Evolutionary conservation across 2,329 filamentous ascomycete genomes (phyloP), one percentile per base, ranked within the genome.

Genomic region (Alternaria angustiovoidea): DNA sequence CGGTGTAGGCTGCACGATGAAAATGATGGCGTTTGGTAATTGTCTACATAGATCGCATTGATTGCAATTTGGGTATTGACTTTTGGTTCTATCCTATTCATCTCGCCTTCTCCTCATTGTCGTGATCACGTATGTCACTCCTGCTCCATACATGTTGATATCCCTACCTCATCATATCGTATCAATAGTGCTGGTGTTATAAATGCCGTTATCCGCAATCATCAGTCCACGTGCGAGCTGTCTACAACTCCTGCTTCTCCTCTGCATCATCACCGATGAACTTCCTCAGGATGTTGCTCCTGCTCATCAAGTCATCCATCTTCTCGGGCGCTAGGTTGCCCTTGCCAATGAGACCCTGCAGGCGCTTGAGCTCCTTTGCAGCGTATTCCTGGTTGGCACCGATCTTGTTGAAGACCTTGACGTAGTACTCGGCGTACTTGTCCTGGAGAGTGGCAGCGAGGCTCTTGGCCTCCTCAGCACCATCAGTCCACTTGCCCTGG

Each of bases 371-470:
- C 85, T 98, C 94, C 88, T 97, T 98, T 76, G 87, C 83, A 49
- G 89, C 92, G 75, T 92, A 97, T 53, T 84, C 89, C 63, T 91
- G 85, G 81, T 91, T 96, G 79, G 89, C 85, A 76, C 83, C 85
- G 65, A 95, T 83, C 88, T 97, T 98, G 78, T 92, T 88, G 62
- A 95, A 91, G 55, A 96, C 93, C 78, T 92, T 92, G 78, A 95
- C 85, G 80, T 99, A 98, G 87, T 99, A 99, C 81, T 94, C 87
- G 47, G 92, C 92, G 76, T 94, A 96, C 84, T 92, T 92, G 79
- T 90, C 89, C 81, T 90, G 87, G 53, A 95, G 78, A 52, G 81
- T 83, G 70, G 86, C 85, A 22, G 89, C 89, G 62, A 88, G 87
- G 82, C 90, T 90, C 83, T 90, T 89, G 54, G 91, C 85, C 80